These are phyloP conservation scores for Akanthomyces lecanii DNA, from an alignment of 2,329 filamentous ascomycete species.

Conservation along the genomic window DNA sequence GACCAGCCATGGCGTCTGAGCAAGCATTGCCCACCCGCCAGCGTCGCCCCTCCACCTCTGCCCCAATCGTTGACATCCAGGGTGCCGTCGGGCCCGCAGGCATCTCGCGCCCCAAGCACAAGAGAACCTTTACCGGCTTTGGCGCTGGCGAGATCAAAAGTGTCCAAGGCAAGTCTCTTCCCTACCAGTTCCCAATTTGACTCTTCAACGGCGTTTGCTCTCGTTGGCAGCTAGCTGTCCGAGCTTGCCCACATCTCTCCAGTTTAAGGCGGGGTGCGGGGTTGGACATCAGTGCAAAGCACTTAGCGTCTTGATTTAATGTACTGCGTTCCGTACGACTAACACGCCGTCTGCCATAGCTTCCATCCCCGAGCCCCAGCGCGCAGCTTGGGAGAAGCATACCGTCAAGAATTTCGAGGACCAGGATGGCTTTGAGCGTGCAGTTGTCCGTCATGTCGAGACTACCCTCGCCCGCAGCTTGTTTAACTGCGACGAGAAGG, in stretches of 20 bases:
- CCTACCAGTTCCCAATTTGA: neutral
- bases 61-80: slow-evolving; percentile 80
- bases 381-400: slow-evolving; percentile 69
- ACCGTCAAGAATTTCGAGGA: slow-evolving; percentile 65
- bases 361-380: slow-evolving; percentile 82
- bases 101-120: slow-evolving; percentile 87
- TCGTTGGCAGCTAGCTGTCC: neutral
- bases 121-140: slow-evolving; percentile 92
- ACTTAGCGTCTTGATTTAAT: neutral
- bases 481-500: slow-evolving; percentile 96
- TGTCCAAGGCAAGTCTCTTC: slow-evolving; percentile 66
- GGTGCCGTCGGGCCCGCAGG: slow-evolving; percentile 84
- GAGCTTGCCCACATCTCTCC: neutral
- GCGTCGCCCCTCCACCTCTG: slow-evolving; percentile 75
- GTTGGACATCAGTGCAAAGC: neutral
- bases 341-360: slow-evolving; percentile 37
- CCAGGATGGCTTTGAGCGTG: slow-evolving; percentile 80
- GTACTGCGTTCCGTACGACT: slow-evolving; percentile 4
- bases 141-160: slow-evolving; percentile 86
- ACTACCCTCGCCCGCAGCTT: slow-evolving; percentile 92
- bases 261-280: slow-evolving; percentile 9
- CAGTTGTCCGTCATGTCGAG: slow-evolving; percentile 91
- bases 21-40: slow-evolving; percentile 55
- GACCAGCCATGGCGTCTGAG: slow-evolving; percentile 31
- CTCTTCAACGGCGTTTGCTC: neutral